Base-by-base conservation (phyloP, 352 stramenopile genomes). In the Bremia lactucae region DNA sequence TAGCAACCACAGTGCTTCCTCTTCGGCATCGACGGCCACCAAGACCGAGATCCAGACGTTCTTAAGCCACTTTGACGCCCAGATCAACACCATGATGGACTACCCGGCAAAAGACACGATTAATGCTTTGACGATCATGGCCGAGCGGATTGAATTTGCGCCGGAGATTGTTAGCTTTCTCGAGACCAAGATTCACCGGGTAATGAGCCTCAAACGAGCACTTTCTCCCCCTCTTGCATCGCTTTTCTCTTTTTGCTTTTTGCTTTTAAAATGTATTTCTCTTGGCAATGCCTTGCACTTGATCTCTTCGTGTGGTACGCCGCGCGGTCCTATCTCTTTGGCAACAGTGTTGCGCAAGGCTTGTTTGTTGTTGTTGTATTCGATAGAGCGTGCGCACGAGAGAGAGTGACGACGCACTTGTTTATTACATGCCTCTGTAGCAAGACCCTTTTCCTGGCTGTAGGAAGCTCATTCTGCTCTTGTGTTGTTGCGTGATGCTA, bases 51-150 rank as follows among this genome's bases (percentile, higher is more conserved):
- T 83, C 37, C 61, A 88, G 52, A 16, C 52, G 36, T 60, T 87
- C 10, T 52, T 91, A 41, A 56, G 49, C 33, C 71, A 89, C 55
- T 94, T 91, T 41, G 76, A 91, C 56, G 62, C 64, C 35, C 76
- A 79, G 64, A 88, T 94, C 57, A 89, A 90, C 58, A 55, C 73
- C 24, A 84, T 94, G 76, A 74, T 68, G 59, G 74, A 83, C 56
- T 90, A 91, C 49, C 82, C 82, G 7, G 82, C 82, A 26, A 92
- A 93, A 38, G 74, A 87, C 64, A 86, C 81, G 53, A 94, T 94
- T 69, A 93, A 92, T 52, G 49, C 72, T 36, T 70, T 94, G 42
- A 93, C 82, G 34, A 94, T 83, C 70, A 62, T 90, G 47, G 78
- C 82, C 5, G 79, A 88, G 58, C 72, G 72, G 39, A 36, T 70